Evolutionary conservation across 2,329 filamentous ascomycete genomes (phyloP).

Genomic region (Colletotrichum aenigma): DNA sequence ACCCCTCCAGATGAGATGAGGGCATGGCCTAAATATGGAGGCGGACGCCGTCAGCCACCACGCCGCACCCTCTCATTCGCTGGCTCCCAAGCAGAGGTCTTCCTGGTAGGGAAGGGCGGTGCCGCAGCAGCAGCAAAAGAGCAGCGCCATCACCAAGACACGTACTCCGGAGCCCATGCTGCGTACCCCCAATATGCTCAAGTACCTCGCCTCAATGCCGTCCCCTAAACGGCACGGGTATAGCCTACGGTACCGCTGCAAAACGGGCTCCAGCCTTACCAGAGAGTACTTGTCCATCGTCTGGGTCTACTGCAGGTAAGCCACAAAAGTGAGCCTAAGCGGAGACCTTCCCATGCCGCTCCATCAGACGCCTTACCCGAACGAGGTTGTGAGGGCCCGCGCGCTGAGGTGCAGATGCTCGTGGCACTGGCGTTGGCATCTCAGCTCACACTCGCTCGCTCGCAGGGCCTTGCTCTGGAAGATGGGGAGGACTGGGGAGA

Average conservation of each 20-base stretch:
- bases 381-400: neutral
- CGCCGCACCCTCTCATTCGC: neutral
- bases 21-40: conserved; percentile 11
- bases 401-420: conserved; percentile 14
- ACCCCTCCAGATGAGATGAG: neutral
- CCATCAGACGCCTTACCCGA: neutral
- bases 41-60: conserved; percentile 13
- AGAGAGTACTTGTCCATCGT: neutral
- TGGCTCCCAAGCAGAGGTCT: neutral
- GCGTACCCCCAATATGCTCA: neutral
- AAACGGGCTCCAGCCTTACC: neutral
- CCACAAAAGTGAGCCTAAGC: neutral
- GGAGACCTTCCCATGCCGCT: conserved; percentile 6
- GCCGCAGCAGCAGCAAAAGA: neutral
- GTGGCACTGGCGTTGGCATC: conserved; percentile 12
- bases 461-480: neutral
- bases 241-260: neutral
- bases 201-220: neutral
- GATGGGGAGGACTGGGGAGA: neutral
- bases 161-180: neutral
- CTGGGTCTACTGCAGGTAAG: conserved; percentile 13
- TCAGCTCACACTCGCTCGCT: neutral
- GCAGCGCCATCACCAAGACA: neutral
- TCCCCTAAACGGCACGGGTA: neutral
- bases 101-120: neutral